These are phyloP conservation scores for Fusarium nodosum DNA, from an alignment of 2,329 filamentous ascomycete genomes.

Conservation along the genomic window DNA sequence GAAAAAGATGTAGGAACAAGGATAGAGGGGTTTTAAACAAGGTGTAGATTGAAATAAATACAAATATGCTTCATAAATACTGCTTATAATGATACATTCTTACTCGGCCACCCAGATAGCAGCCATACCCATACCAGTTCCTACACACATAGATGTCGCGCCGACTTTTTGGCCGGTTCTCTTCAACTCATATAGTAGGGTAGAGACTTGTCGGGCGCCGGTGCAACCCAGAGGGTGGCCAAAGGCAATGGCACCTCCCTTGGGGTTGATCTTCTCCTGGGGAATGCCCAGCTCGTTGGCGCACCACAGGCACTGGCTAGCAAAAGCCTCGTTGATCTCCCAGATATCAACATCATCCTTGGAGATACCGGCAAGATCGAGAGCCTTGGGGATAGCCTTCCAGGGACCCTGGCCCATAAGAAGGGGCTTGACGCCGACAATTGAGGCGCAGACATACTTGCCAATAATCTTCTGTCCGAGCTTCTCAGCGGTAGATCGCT, in stretches of 20 bases:
- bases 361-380: constrained; percentile 86
- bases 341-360: constrained; percentile 96
- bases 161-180: constrained; percentile 87
- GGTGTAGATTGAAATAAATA: constrained; percentile 19
- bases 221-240: constrained; percentile 96
- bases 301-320: constrained; percentile 94
- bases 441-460: constrained; percentile 88
- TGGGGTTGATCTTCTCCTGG: constrained; percentile 92
- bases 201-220: constrained; percentile 92
- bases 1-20: constrained; percentile 67
- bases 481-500: constrained; percentile 87
- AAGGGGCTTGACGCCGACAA: constrained; percentile 90
- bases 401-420: constrained; percentile 97
- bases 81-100: constrained; percentile 49
- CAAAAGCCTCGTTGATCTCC: constrained; percentile 99
- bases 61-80: constrained; percentile 33
- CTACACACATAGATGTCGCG: constrained; percentile 95
- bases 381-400: constrained; percentile 93
- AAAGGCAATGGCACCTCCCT: constrained; percentile 96
- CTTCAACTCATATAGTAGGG: constrained; percentile 89
- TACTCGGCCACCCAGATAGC: constrained; percentile 97
- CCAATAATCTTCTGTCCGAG: constrained; percentile 91
- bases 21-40: constrained; percentile 65
- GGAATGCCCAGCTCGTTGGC: constrained; percentile 88
- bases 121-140: constrained; percentile 98